phyloP scores from a whole-genome alignment of 768 basidiomycete genomes.

The Tylopilus vinaceipallidus region DNA sequence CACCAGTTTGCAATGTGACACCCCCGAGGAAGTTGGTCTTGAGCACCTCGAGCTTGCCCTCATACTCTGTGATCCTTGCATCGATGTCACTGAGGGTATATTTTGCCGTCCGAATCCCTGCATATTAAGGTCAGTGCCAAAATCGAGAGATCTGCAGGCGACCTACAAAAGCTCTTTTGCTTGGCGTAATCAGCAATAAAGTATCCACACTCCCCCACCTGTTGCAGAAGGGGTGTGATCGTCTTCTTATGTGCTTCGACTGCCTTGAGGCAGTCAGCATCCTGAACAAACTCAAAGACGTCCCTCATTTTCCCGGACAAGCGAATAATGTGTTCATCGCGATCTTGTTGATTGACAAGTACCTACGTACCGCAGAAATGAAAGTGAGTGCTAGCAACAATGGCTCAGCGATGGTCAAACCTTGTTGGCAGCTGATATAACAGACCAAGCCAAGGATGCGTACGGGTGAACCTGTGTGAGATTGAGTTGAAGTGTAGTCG shows the following conservation, averaged over 20 bases:
- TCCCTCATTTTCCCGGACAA: constrained; percentile 1
- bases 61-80: neutral
- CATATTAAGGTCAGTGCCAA: neutral
- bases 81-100: constrained; percentile 2
- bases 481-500: neutral
- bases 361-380: too few relatives aligned
- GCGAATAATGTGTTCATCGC: neutral
- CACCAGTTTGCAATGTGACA: neutral
- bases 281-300: neutral
- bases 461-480: too few relatives aligned
- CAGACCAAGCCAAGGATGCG: too few relatives aligned
- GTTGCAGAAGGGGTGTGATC: neutral
- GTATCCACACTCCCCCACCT: constrained; percentile 9
- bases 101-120: neutral
- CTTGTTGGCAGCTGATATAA: too few relatives aligned
- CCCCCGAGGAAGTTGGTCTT: neutral
- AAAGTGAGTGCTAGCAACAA: neutral
- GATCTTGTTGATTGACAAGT: neutral
- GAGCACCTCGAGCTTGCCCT: neutral
- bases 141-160: neutral
- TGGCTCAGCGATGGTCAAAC: neutral
- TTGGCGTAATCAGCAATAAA: constrained; percentile 5
- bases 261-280: neutral
- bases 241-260: neutral
- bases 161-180: neutral